phyloP scores from a whole-genome alignment of 192 early-diverging fungal genomes.

The Linnemannia zychae region DNA sequence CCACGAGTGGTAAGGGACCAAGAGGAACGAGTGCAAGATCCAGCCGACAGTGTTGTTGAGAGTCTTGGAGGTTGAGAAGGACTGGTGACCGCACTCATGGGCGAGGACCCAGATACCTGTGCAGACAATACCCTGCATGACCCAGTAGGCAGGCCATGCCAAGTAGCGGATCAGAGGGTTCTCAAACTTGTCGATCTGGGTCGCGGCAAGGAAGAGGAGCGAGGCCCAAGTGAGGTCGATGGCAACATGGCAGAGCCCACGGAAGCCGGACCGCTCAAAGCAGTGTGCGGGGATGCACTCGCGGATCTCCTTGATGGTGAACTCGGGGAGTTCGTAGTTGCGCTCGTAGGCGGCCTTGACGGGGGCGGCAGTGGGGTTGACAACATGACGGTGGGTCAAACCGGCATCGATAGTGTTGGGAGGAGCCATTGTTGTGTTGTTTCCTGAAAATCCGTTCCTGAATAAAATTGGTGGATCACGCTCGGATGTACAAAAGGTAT shows the following conservation, averaged over 20 bases:
- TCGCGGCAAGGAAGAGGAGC: conserved; percentile 76
- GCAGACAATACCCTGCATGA: conserved; percentile 84
- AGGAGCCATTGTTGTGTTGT: conserved; percentile 48
- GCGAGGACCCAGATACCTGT: conserved; percentile 93
- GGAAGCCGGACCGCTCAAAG: conserved; percentile 87
- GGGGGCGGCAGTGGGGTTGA: conserved; percentile 2
- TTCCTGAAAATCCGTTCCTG: conserved; percentile 31
- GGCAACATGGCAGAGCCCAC: conserved; percentile 83
- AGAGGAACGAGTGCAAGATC: conserved; percentile 88
- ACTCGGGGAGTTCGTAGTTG: conserved; percentile 72
- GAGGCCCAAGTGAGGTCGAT: conserved; percentile 81
- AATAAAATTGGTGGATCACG: neutral
- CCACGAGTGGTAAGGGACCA: conserved; percentile 97
- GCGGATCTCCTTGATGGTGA: conserved; percentile 94
- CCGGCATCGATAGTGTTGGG: conserved; percentile 57
- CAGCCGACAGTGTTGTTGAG: conserved; percentile 92
- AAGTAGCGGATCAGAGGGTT: conserved; percentile 62
- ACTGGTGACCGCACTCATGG: conserved; percentile 95
- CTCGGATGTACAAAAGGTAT: neutral
- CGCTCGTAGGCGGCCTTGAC: conserved; percentile 51
- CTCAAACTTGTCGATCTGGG: conserved; percentile 71
- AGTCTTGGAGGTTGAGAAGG: conserved; percentile 87
- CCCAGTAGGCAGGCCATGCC: conserved; percentile 88
- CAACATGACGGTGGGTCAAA: conserved; percentile 41
- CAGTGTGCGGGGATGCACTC: conserved; percentile 92